Conservation (phyloP, 441 rosid genomes). For the Jatropha multifida region DNA sequence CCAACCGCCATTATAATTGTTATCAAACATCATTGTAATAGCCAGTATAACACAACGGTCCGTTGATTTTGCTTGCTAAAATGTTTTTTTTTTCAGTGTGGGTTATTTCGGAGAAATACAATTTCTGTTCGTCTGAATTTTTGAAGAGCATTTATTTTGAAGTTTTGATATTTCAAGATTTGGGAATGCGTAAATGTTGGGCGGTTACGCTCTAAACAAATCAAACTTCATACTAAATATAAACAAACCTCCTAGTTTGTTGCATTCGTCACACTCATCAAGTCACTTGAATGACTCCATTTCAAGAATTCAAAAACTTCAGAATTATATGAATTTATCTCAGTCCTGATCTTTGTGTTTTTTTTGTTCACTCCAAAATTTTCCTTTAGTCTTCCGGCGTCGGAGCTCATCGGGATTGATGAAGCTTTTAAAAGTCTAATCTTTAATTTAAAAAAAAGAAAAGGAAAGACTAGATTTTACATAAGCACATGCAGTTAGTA, state of each 20-base stretch:
- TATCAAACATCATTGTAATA: too few species aligned
- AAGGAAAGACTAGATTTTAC: not conserved
- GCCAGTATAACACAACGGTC: too few species aligned
- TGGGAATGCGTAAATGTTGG: not conserved
- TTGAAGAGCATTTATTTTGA: not conserved
- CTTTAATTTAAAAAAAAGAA: not conserved
- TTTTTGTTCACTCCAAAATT: not conserved
- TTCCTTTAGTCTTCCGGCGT: not conserved
- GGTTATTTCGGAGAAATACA: too few species aligned
- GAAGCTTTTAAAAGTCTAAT: not conserved
- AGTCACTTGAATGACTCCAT: not conserved
- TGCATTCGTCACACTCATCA: not conserved
- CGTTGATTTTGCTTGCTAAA: too few species aligned
- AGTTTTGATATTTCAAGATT: not conserved
- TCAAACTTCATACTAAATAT: not conserved
- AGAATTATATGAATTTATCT: not conserved
- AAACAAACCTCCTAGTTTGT: not conserved
- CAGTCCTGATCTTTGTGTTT: not conserved
- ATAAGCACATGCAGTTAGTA: constrained; percentile 15
- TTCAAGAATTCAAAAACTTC: not conserved
- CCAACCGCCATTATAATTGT: too few species aligned
- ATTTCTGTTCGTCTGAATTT: not conserved
- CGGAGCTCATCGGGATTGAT: constrained; percentile 13
- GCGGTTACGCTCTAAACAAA: not conserved
- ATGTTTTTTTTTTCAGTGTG: not conserved